Evolutionary conservation across 1,139 yeast species (phyloP).

Genomic region (Suhomyces bribrorum): DNA sequence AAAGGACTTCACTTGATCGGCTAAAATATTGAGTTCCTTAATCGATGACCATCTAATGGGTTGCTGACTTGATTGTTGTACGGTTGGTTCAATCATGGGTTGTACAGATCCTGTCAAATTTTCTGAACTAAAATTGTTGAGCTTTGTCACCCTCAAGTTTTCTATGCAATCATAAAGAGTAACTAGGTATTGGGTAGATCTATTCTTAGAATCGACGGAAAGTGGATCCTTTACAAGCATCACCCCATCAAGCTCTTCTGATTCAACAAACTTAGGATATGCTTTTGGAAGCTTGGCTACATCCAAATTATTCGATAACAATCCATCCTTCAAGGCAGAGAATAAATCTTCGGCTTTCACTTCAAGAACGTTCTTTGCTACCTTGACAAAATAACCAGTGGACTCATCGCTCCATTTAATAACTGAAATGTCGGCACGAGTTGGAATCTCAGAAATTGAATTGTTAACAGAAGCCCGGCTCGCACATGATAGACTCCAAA

Average conservation of each 20-base stretch:
- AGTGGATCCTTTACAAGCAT: neutral
- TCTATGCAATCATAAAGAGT: neutral
- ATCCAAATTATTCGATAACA: neutral
- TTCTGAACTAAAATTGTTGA: neutral
- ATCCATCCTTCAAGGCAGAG: neutral
- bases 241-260: neutral
- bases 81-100: too few relatives aligned
- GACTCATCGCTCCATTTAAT: neutral
- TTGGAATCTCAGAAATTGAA: neutral
- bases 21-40: neutral
- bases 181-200: conserved; percentile 2
- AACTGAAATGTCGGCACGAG: neutral
- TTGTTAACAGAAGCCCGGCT: neutral
- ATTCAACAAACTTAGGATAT: too few relatives aligned
- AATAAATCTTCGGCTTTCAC: conserved; percentile 1
- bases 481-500: conserved; percentile 1
- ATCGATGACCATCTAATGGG: too few relatives aligned
- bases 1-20: neutral
- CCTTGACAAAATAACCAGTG: neutral
- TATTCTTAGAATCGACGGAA: neutral
- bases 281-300: neutral
- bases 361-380: neutral
- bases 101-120: too few relatives aligned
- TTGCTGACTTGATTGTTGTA: too few relatives aligned
- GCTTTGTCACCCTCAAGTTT: conserved; percentile 1